phyloP scores from a whole-genome alignment of 495 filamentous ascomycete species.

The Parathielavia hyrcaniae region DNA sequence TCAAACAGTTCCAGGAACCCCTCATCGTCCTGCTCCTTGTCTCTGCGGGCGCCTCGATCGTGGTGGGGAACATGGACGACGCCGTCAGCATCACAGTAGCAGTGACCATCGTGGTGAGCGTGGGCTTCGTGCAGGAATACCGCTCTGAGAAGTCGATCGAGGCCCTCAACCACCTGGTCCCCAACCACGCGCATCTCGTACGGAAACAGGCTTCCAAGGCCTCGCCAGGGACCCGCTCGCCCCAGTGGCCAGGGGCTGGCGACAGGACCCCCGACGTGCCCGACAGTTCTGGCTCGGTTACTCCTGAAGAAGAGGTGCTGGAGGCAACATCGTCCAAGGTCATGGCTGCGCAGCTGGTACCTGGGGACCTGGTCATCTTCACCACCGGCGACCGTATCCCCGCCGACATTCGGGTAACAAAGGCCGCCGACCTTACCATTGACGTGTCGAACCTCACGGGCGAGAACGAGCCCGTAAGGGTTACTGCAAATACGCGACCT shows the following conservation, averaged over 20 bases:
- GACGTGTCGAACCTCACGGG: conserved; percentile 97
- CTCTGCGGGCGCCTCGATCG: conserved; percentile 80
- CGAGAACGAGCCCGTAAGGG: conserved; percentile 86
- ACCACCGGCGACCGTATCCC: conserved; percentile 94
- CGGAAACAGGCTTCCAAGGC: conserved; percentile 46
- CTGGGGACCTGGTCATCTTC: conserved; percentile 87
- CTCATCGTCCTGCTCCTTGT: conserved; percentile 81
- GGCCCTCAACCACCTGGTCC: conserved; percentile 86
- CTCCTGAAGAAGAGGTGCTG: conserved; percentile 48
- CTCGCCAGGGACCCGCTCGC: conserved; percentile 28
- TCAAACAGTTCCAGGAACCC: conserved; percentile 94
- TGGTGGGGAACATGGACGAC: conserved; percentile 95
- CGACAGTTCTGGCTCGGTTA: conserved; percentile 31
- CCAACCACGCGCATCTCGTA: conserved; percentile 88
- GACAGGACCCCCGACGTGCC: conserved; percentile 27
- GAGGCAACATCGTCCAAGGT: conserved; percentile 75
- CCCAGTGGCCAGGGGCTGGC: conserved; percentile 41
- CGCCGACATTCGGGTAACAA: conserved; percentile 90
- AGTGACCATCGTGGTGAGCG: conserved; percentile 92
- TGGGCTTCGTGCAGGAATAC: conserved; percentile 96
- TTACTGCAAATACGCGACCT: conserved; percentile 63
- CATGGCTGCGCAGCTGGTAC: conserved; percentile 77
- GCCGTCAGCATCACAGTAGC: conserved; percentile 91
- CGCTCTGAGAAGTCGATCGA: conserved; percentile 96
- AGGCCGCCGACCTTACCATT: conserved; percentile 78